Conservation (phyloP, 345 rosid species). For the Gossypium raimondii region DNA sequence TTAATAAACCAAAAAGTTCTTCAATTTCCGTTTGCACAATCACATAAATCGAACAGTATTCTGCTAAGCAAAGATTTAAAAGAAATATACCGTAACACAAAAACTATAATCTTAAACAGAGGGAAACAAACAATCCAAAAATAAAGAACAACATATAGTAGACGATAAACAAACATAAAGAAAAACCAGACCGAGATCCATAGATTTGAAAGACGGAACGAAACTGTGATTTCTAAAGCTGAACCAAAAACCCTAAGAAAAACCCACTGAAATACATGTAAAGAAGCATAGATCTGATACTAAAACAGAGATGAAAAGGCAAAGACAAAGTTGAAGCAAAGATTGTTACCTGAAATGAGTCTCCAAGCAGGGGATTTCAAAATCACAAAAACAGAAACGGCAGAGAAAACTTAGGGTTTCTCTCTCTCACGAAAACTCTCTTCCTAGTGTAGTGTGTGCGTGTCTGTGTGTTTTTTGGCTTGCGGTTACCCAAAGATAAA, state of each 20-base stretch:
- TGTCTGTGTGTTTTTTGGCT: not conserved
- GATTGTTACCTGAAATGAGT: constrained; percentile 22
- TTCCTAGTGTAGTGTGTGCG: not conserved
- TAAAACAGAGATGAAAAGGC: constrained; percentile 4
- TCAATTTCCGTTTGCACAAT: not conserved
- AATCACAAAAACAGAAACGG: not conserved
- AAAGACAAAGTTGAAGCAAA: not conserved
- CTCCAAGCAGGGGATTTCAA: not conserved
- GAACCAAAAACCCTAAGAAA: constrained; percentile 16
- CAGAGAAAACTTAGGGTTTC: constrained; percentile 29
- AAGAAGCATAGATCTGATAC: constrained; percentile 23
- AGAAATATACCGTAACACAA: not conserved
- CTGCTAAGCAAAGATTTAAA: not conserved
- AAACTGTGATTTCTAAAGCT: not conserved
- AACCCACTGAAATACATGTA: constrained; percentile 12
- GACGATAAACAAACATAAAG: not conserved
- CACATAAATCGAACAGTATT: not conserved
- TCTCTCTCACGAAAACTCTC: not conserved
- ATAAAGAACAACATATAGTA: not conserved
- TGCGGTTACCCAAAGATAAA: not conserved
- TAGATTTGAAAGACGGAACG: not conserved
- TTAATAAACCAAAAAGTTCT: not conserved
- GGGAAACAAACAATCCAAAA: not conserved
- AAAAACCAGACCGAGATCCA: not conserved
- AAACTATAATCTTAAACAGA: not conserved